Percentiles rank a stretch among this genome's conserved stretches.
Evolutionary conservation across 805 yeast species (phyloP).

Genomic region (Hanseniaspora singularis): DNA sequence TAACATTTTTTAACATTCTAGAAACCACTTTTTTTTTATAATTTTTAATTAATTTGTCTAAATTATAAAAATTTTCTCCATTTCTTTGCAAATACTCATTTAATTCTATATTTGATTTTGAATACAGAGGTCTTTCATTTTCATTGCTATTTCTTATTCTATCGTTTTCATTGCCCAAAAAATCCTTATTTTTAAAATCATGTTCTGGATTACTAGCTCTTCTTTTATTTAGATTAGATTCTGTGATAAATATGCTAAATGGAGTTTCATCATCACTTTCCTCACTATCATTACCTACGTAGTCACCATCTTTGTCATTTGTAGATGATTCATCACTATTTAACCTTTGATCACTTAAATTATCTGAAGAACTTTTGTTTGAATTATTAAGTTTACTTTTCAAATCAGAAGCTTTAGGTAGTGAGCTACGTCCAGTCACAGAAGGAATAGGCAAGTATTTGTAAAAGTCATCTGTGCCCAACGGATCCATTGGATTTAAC

Average conservation of each 20-base stretch:
- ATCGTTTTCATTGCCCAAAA: too few relatives aligned
- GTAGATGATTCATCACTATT: background rate
- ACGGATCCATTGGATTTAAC: constrained; percentile 29
- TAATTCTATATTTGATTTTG: background rate
- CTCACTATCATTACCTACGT: background rate
- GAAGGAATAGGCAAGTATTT: constrained; percentile 26
- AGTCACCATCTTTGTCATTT: background rate
- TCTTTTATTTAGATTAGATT: too few relatives aligned
- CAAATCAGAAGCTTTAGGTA: background rate
- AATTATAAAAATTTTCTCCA: background rate
- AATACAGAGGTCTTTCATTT: background rate
- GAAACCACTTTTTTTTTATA: constrained; percentile 6
- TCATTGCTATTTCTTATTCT: background rate
- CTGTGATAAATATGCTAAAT: too few relatives aligned
- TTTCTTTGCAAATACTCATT: constrained; percentile 1
- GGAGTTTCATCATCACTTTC: constrained; percentile 2
- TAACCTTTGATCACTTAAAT: background rate
- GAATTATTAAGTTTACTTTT: background rate
- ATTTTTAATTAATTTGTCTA: constrained; percentile 2
- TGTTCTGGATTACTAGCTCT: background rate
- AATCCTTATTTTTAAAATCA: too few relatives aligned
- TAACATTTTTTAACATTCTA: constrained; percentile 1
- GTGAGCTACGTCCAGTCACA: background rate
- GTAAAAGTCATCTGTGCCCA: constrained; percentile 28
- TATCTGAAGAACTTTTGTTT: background rate